Evolutionary conservation across 2,329 filamentous ascomycete species (phyloP).

Genomic region (Myriangium duriaei): DNA sequence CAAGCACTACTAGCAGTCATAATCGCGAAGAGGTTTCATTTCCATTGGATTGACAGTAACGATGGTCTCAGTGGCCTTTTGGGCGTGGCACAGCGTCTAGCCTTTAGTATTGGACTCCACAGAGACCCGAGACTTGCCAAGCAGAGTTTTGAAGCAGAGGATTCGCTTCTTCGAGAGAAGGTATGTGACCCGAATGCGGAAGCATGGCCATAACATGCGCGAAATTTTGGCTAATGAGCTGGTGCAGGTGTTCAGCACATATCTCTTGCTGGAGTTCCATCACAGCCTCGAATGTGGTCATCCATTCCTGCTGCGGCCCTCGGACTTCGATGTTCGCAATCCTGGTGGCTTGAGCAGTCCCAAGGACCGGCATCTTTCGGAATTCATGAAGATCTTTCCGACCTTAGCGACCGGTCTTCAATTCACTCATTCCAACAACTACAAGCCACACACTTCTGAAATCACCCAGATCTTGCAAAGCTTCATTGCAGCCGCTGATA

Average conservation of each 20-base stretch:
- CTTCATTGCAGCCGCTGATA: background rate
- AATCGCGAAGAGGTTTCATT: conserved; percentile 1
- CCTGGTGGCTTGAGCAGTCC: background rate
- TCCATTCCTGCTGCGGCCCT: conserved; percentile 3
- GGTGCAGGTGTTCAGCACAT: conserved; percentile 6
- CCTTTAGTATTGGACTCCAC: conserved; percentile 2
- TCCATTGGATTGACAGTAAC: conserved; percentile 6
- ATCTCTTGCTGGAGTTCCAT: background rate
- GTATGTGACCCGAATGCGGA: background rate
- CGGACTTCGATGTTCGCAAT: conserved; percentile 1
- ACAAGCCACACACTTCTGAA: background rate
- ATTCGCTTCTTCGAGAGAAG: background rate
- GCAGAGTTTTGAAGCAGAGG: background rate
- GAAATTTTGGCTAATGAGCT: no score
- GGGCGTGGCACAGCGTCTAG: background rate
- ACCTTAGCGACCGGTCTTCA: background rate
- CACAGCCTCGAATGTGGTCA: conserved; percentile 3
- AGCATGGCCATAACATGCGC: no score
- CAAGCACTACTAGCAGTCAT: conserved; percentile 2
- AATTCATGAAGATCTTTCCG: conserved; percentile 5
- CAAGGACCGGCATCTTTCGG: conserved; percentile 1
- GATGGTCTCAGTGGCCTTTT: conserved; percentile 2
- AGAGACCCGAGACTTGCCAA: conserved; percentile 1
- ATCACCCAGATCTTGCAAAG: background rate
- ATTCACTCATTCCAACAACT: background rate